Evolutionary conservation across 805 yeast genomes (phyloP).

Genomic region (Torulaspora delbrueckii): DNA sequence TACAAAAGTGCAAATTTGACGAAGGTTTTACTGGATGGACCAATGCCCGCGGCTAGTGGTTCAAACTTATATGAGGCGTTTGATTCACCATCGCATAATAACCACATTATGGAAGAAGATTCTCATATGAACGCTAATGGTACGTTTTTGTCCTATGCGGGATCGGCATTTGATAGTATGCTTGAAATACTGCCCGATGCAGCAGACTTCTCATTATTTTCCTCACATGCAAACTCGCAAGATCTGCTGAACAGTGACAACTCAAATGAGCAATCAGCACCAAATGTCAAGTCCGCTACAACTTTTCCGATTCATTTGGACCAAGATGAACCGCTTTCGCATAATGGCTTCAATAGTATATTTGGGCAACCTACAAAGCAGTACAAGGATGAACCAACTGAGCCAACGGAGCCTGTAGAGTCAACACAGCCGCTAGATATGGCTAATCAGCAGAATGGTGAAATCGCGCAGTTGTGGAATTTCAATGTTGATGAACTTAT

Average conservation of each 20-base stretch:
- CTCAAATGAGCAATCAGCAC: neutral
- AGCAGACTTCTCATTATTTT: conserved; percentile 17
- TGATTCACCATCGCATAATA: conserved; percentile 12
- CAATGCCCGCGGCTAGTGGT: conserved; percentile 11
- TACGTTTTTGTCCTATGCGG: conserved; percentile 5
- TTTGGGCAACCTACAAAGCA: neutral
- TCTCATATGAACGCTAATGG: conserved; percentile 1
- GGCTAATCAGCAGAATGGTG: conserved; percentile 35
- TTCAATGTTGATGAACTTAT: conserved; percentile 37
- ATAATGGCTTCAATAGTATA: conserved; percentile 1
- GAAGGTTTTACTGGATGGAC: conserved; percentile 5
- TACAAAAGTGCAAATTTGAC: neutral
- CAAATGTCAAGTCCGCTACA: neutral
- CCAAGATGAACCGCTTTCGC: neutral
- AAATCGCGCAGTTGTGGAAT: conserved; percentile 39
- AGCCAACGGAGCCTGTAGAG: conserved; percentile 25
- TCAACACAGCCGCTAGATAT: conserved; percentile 29
- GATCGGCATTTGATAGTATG: conserved; percentile 34
- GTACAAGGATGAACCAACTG: neutral
- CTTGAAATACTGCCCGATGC: conserved; percentile 35
- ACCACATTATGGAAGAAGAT: conserved; percentile 3
- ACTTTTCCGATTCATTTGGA: neutral
- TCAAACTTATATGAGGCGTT: conserved; percentile 14
- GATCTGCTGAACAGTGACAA: neutral
- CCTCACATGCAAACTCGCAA: conserved; percentile 3